Conservation (phyloP, 495 filamentous ascomycete species). For the Lichina pygmaea region DNA sequence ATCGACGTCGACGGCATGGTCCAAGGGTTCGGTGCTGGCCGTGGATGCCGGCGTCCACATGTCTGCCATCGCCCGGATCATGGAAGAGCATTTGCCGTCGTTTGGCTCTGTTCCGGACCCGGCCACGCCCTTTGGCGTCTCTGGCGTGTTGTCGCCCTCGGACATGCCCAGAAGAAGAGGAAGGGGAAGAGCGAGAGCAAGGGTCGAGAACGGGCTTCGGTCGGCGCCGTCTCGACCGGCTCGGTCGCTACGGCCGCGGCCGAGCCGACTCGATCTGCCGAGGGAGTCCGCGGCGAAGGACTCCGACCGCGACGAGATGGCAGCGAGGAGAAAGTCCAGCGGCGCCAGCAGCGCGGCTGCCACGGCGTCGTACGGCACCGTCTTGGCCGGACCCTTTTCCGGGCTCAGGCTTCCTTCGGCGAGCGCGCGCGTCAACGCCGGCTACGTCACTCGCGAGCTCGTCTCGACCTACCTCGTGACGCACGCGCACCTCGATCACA, state of each 20-base stretch:
- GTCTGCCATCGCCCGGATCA: slow-evolving; percentile 47
- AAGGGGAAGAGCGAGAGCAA: too few species aligned
- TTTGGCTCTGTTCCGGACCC: slow-evolving; percentile 3
- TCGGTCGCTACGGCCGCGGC: background rate
- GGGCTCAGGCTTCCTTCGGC: slow-evolving; percentile 36
- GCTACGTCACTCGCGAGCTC: slow-evolving; percentile 45
- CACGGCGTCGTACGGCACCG: background rate
- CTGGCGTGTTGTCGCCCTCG: slow-evolving; percentile 1
- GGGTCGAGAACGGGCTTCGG: background rate
- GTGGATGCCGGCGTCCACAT: slow-evolving; percentile 87
- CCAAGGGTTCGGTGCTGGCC: slow-evolving; percentile 52
- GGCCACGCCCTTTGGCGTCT: slow-evolving; percentile 15
- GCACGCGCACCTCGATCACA: slow-evolving; percentile 75
- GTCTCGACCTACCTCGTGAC: slow-evolving; percentile 78
- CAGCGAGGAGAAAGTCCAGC: background rate
- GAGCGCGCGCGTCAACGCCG: slow-evolving; percentile 47
- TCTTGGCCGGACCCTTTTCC: slow-evolving; percentile 34
- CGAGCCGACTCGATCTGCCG: background rate
- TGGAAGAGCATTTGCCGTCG: slow-evolving; percentile 23
- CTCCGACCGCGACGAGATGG: background rate
- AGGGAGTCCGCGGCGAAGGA: background rate
- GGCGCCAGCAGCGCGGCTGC: background rate
- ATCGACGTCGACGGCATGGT: slow-evolving; percentile 51
- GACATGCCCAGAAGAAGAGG: background rate
- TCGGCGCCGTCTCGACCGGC: background rate